These are phyloP conservation scores for Sequoia sempervirens DNA, from an alignment of 75 land plant genomes.

Conservation along the genomic window DNA sequence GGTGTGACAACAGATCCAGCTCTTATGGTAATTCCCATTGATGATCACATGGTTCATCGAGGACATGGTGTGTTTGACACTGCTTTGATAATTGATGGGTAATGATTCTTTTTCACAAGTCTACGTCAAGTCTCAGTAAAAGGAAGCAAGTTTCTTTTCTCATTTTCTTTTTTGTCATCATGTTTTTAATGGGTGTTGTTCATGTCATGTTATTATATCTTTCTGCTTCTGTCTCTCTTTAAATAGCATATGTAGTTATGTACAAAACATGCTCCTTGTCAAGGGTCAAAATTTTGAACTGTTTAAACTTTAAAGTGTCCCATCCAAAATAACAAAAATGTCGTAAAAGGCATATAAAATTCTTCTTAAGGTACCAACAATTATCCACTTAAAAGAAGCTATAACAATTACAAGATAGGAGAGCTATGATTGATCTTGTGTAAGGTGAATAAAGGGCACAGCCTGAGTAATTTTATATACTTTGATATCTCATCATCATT, in stretches of 20 bases:
- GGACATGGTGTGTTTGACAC: constrained; percentile 86
- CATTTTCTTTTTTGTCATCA: not conserved
- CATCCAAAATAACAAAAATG: not conserved
- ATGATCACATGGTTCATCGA: constrained; percentile 84
- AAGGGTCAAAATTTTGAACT: not conserved
- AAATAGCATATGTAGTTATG: not conserved
- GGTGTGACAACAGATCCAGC: constrained; percentile 86
- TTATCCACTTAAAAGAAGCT: not conserved
- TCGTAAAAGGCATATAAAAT: not conserved
- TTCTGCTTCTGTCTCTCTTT: not conserved
- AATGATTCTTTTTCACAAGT: not conserved
- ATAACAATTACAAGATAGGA: not conserved
- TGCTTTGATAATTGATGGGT: constrained; percentile 82
- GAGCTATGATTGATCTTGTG: not conserved
- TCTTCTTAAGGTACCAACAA: not conserved
- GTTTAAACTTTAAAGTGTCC: not conserved
- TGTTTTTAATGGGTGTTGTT: not conserved
- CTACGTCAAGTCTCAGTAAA: not conserved
- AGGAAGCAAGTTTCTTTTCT: not conserved
- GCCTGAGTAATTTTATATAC: not conserved
- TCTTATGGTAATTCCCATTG: constrained; percentile 78
- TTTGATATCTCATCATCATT: not conserved
- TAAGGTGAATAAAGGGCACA: not conserved
- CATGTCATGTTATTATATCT: not conserved
- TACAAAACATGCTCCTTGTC: not conserved